A percentile compares a stretch with the other conserved stretches of the same genome.
Conservation (phyloP, 306 rosid species). For the Pterocarpus macrocarpus region DNA sequence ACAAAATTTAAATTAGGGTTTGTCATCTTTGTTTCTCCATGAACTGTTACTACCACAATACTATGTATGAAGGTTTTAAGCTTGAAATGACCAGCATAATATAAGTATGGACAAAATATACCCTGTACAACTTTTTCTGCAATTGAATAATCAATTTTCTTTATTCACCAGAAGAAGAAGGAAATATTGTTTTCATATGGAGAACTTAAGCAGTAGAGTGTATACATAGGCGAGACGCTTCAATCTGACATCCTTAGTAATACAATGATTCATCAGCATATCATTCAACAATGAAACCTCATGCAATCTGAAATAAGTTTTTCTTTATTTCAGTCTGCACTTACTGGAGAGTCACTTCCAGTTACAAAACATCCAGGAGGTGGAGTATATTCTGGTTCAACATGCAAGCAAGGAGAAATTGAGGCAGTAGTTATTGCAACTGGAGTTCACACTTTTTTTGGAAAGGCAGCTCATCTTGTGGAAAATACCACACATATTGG, state of each 20-base stretch:
- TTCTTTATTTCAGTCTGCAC: slow-evolving; percentile 68
- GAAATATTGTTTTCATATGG: not conserved
- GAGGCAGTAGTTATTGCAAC: slow-evolving; percentile 83
- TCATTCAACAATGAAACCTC: slow-evolving; percentile 5
- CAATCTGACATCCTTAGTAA: not conserved
- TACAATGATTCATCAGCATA: slow-evolving; percentile 1
- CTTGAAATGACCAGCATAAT: not conserved
- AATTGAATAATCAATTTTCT: not conserved
- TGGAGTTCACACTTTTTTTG: slow-evolving; percentile 86
- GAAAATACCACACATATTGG: slow-evolving; percentile 82
- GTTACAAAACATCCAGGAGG: slow-evolving; percentile 66
- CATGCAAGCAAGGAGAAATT: slow-evolving; percentile 89
- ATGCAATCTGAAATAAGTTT: slow-evolving; percentile 27
- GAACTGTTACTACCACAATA: too few species aligned
- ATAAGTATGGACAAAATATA: not conserved
- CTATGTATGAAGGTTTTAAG: not conserved
- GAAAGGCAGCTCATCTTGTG: slow-evolving; percentile 88
- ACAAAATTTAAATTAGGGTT: not conserved
- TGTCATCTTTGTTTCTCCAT: not conserved
- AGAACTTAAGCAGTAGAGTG: not conserved
- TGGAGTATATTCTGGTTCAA: slow-evolving; percentile 83
- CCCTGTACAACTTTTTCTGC: not conserved
- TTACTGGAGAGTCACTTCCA: slow-evolving; percentile 76
- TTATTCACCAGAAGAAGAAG: not conserved
- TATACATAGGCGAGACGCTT: not conserved